Percentiles rank a stretch among this genome's conserved stretches.
phyloP scores from a whole-genome alignment of 2,329 filamentous ascomycete species.

The Penicillium olsonii region DNA sequence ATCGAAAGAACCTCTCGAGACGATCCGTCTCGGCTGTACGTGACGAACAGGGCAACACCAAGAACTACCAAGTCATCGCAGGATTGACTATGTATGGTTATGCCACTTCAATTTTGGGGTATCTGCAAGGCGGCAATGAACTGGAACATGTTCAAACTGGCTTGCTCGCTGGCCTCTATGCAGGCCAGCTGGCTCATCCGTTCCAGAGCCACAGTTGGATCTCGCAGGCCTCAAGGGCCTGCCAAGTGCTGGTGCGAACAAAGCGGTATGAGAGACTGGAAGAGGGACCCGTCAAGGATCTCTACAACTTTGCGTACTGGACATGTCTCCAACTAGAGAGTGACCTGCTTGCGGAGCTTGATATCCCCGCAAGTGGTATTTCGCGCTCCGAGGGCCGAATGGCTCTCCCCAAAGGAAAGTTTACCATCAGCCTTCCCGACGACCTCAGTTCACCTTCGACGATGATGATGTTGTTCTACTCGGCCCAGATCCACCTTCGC shows the following conservation, averaged over 20 bases:
- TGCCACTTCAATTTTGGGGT: conserved; percentile 82
- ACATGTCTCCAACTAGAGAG: conserved; percentile 92
- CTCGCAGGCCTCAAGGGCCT: conserved; percentile 59
- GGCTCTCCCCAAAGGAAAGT: conserved; percentile 40
- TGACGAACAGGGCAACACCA: conserved; percentile 31
- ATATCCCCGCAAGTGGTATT: conserved; percentile 63
- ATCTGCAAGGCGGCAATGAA: conserved; percentile 74
- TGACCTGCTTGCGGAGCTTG: conserved; percentile 87
- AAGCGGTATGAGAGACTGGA: conserved; percentile 37
- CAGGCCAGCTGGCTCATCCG: conserved; percentile 82
- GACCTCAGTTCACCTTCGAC: conserved; percentile 36
- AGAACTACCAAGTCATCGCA: conserved; percentile 82
- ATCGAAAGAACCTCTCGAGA: conserved; percentile 18
- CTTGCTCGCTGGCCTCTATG: conserved; percentile 83
- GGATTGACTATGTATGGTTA: conserved; percentile 87
- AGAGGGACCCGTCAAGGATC: conserved; percentile 53
- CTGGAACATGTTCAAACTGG: conserved; percentile 82
- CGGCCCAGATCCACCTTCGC: conserved; percentile 62
- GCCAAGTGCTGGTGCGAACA: conserved; percentile 72
- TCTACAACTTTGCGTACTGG: conserved; percentile 80
- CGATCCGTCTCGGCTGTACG: conserved; percentile 12
- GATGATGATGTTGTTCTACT: conserved; percentile 59
- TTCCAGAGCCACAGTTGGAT: conserved; percentile 81
- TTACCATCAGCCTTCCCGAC: conserved; percentile 34
- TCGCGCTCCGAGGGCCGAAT: conserved; percentile 55